Base-by-base conservation (phyloP, 768 basidiomycete species). In the Pleurotus ostreatus region DNA sequence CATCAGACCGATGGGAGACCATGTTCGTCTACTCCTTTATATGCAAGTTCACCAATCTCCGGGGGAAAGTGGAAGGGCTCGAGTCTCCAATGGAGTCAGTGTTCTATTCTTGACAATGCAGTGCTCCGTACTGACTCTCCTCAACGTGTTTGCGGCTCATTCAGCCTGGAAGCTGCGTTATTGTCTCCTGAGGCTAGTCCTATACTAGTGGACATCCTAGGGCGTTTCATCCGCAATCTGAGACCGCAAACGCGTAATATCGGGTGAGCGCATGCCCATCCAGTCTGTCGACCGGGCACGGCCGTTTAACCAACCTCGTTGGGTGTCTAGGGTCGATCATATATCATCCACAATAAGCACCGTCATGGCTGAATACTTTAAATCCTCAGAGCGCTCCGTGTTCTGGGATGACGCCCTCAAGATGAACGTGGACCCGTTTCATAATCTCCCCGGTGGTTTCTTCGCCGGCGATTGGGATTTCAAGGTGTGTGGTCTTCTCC, bases 231-330 rank as follows among this genome's bases (percentile, higher is more conserved):
- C 63, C 76, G 86, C 63, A 92, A 91, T 71, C 81, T 94, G 63
- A 83, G 85, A 66, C 90, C 92, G 16, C 87, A 87, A 70, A 88
- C 90, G 85, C 88, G 90, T 86, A 92, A 92, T 78, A 78, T 91
- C 71, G 89, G 87, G 90, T 89, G 73, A 73, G 84, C 68, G 70
- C 71, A 69, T 69, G 68, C 70, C 71, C 57, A 47, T 56, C 61
- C 63, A 60, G 57, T 55, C 62, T 66, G 60, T 59, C 58, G 61
- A 60, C 52, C 62, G 65, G 62, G 62, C 70, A 61, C 65, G 61
- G 65, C 60, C 63, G 61, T 67, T 66, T 71, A 63, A 69, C 66
- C 64, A 65, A 61, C 66, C 62, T 69, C 64, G 65, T 66, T 63
- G 59, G 62, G 64, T 63, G 68, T 63, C 58, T 68, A 93, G 91